Evolutionary conservation across 441 rosid genomes (phyloP).

Genomic region (Pelargonium australe): DNA sequence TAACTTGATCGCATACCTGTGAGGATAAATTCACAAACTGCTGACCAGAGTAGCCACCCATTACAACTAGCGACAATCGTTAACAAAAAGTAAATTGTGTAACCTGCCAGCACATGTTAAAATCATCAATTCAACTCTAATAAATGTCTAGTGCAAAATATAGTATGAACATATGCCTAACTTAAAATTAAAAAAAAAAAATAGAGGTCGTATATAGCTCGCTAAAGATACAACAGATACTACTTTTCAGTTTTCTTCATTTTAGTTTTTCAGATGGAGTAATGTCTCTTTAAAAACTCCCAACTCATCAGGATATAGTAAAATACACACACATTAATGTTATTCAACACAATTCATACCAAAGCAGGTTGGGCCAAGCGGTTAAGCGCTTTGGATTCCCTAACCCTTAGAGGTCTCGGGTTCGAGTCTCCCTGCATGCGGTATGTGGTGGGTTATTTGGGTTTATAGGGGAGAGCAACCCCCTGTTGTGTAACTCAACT

Average conservation of each 20-base stretch:
- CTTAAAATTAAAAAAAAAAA: background rate
- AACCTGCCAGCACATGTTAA: constrained; percentile 14
- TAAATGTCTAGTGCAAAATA: background rate
- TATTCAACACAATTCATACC: background rate
- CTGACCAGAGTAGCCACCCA: constrained; percentile 21
- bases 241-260: constrained; percentile 1
- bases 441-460: no score
- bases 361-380: background rate
- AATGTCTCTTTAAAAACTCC: background rate
- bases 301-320: background rate
- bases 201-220: background rate
- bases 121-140: background rate
- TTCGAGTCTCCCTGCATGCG: no score
- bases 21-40: constrained; percentile 18
- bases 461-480: no score
- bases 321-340: background rate
- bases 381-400: no score
- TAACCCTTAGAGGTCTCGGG: no score
- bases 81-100: constrained; percentile 15
- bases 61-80: constrained; percentile 20
- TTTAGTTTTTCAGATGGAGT: background rate
- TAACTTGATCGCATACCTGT: constrained; percentile 41
- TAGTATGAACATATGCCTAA: background rate
- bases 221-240: background rate
- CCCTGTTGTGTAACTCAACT: no score